A percentile compares a stretch with the other conserved stretches of the same genome.
These are phyloP conservation scores for Penstemon eatonii DNA, from an alignment of 257 asterid species.

Conservation along the genomic window DNA sequence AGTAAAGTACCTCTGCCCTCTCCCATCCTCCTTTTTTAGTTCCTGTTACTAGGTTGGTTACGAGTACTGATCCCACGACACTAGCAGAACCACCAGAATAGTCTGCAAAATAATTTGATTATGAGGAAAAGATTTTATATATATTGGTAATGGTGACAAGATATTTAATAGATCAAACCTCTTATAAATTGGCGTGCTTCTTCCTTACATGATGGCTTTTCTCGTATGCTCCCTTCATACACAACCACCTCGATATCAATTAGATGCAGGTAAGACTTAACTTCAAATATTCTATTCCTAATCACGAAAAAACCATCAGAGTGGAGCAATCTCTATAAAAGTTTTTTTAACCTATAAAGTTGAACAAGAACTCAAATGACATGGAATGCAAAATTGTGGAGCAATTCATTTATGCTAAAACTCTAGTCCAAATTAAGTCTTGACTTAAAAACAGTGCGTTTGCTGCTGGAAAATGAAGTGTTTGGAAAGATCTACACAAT, in stretches of 20 bases:
- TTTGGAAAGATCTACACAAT: slow-evolving; percentile 5
- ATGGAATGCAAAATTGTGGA: background rate
- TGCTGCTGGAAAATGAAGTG: background rate
- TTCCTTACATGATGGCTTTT: slow-evolving; percentile 44
- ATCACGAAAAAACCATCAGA: slow-evolving; percentile 32
- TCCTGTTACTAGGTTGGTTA: slow-evolving; percentile 66
- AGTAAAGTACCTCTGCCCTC: slow-evolving; percentile 60
- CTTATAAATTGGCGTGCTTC: slow-evolving; percentile 46
- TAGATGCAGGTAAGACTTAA: slow-evolving; percentile 41
- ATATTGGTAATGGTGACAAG: background rate
- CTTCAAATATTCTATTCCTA: slow-evolving; percentile 34
- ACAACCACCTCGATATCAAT: slow-evolving; percentile 79
- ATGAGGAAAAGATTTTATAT: slow-evolving; percentile 1
- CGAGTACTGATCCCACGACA: slow-evolving; percentile 78
- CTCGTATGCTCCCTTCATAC: slow-evolving; percentile 67
- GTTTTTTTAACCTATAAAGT: slow-evolving; percentile 4
- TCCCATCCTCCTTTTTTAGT: slow-evolving; percentile 71
- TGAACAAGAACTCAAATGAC: slow-evolving; percentile 15
- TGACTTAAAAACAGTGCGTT: background rate
- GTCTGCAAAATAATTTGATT: slow-evolving; percentile 37
- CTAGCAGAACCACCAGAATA: slow-evolving; percentile 73
- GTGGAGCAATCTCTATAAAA: background rate
- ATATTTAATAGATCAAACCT: slow-evolving; percentile 39
- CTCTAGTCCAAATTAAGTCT: background rate
- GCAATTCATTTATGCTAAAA: background rate